Conservation (phyloP, 2,329 filamentous ascomycete genomes). For the Ophioceras dolichostomum region DNA sequence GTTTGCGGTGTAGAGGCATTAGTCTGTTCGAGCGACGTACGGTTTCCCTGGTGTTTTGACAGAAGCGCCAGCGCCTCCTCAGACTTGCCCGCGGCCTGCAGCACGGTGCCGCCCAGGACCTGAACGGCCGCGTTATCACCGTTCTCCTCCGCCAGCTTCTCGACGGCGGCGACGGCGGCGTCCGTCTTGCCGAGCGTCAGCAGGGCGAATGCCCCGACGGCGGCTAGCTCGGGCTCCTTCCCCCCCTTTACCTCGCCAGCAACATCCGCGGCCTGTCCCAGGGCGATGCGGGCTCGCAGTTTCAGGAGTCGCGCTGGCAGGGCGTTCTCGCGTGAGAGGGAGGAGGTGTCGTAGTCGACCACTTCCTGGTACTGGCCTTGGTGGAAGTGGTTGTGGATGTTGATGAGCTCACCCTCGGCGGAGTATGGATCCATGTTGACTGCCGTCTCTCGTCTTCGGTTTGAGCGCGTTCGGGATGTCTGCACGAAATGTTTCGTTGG, state of each 20-base stretch:
- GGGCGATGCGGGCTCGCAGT: conserved; percentile 71
- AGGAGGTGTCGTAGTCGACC: conserved; percentile 70
- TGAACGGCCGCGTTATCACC: conserved; percentile 72
- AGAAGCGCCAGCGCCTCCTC: conserved; percentile 76
- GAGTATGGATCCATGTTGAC: conserved; percentile 56
- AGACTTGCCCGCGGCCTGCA: conserved; percentile 68
- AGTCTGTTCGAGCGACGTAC: no score
- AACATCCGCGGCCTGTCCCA: conserved; percentile 66
- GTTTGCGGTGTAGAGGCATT: no score
- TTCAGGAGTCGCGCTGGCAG: conserved; percentile 66
- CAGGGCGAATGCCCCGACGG: conserved; percentile 65
- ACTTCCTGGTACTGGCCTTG: conserved; percentile 80
- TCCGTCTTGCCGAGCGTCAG: conserved; percentile 46
- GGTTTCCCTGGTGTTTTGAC: conserved; percentile 72
- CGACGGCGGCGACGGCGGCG: conserved; percentile 48
- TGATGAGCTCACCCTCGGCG: conserved; percentile 58
- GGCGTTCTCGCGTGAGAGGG: conserved; percentile 67
- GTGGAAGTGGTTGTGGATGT: conserved; percentile 59
- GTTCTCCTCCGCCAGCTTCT: conserved; percentile 54
- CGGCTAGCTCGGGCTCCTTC: conserved; percentile 58
- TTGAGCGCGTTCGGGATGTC: no score
- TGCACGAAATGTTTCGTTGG: no score
- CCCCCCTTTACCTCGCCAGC: conserved; percentile 53
- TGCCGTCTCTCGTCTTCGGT: background rate
- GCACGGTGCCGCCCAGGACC: conserved; percentile 66